phyloP scores from a whole-genome alignment of 1,284 basidiomycete species.

The Boletus semigastroideus region DNA sequence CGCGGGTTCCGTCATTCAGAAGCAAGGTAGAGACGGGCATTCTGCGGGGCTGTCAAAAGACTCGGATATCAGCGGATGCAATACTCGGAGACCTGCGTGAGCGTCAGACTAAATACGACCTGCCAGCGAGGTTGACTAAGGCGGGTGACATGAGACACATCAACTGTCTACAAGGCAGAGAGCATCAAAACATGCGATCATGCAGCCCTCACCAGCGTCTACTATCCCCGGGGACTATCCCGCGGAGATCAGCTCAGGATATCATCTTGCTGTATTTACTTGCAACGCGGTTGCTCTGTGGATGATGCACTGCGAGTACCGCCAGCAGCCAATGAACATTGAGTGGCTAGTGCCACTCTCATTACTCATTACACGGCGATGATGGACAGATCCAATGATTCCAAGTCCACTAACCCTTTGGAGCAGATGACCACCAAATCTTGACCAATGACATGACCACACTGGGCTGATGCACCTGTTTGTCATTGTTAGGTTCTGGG shows the following conservation, averaged over 20 bases:
- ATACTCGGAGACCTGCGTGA: neutral
- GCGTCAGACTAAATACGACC: too few relatives aligned
- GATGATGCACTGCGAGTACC: constrained; percentile 4
- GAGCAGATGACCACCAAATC: constrained; percentile 8
- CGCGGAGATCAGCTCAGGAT: too few relatives aligned
- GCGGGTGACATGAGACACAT: neutral
- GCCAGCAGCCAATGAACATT: constrained; percentile 3
- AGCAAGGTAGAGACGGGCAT: constrained; percentile 43
- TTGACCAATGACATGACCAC: too few relatives aligned
- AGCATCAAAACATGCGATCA: too few relatives aligned
- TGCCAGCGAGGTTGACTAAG: constrained; percentile 13
- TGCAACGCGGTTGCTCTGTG: too few relatives aligned
- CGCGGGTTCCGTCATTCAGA: constrained; percentile 57
- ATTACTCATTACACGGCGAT: too few relatives aligned
- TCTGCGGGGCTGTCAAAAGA: constrained; percentile 5
- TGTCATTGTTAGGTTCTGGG: constrained; percentile 19
- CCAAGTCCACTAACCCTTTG: constrained; percentile 5
- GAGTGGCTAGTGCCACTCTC: constrained; percentile 13
- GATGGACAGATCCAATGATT: too few relatives aligned
- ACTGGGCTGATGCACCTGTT: too few relatives aligned
- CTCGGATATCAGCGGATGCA: neutral
- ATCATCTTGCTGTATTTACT: too few relatives aligned
- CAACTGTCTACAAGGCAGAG: too few relatives aligned
- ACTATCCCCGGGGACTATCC: too few relatives aligned
- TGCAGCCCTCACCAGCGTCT: too few relatives aligned